phyloP scores from a whole-genome alignment of 2,329 filamentous ascomycete species.

The Aspergillus oerlinghausenensis region DNA sequence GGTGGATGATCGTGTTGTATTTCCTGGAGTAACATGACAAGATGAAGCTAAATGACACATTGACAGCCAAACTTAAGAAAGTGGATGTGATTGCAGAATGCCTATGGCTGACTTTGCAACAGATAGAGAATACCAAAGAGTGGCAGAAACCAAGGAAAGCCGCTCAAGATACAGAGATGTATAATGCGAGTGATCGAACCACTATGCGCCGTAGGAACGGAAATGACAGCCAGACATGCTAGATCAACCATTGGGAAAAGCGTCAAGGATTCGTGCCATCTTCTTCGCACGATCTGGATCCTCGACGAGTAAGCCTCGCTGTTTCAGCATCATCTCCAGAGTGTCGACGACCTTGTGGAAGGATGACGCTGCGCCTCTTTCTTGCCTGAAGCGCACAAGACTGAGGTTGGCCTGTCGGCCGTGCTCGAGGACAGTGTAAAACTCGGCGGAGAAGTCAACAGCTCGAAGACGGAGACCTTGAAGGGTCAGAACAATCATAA shows the following conservation, averaged over 20 bases:
- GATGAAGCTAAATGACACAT: not conserved
- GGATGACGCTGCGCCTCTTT: constrained; percentile 83
- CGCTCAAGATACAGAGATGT: not conserved
- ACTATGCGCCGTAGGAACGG: not conserved
- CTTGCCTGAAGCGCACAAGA: constrained; percentile 81
- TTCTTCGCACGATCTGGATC: constrained; percentile 64
- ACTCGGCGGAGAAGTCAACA: constrained; percentile 80
- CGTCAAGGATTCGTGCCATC: constrained; percentile 50
- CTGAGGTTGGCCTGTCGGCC: constrained; percentile 71
- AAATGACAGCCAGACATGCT: constrained; percentile 1
- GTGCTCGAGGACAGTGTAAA: constrained; percentile 86
- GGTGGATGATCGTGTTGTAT: not conserved
- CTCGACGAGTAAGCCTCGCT: constrained; percentile 62
- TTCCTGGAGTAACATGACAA: not conserved
- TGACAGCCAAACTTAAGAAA: not conserved
- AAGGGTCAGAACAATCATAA: constrained; percentile 14
- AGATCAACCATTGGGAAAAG: constrained; percentile 13
- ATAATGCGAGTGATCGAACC: not conserved
- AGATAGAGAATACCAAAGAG: not conserved
- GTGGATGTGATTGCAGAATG: not conserved
- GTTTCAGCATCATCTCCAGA: constrained; percentile 63
- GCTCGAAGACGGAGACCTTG: constrained; percentile 76
- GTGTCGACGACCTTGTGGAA: constrained; percentile 80
- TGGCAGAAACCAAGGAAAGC: not conserved
- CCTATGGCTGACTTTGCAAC: not conserved